phyloP scores from a whole-genome alignment of 2,329 filamentous ascomycete species.

The Clonostachys rhizophaga region DNA sequence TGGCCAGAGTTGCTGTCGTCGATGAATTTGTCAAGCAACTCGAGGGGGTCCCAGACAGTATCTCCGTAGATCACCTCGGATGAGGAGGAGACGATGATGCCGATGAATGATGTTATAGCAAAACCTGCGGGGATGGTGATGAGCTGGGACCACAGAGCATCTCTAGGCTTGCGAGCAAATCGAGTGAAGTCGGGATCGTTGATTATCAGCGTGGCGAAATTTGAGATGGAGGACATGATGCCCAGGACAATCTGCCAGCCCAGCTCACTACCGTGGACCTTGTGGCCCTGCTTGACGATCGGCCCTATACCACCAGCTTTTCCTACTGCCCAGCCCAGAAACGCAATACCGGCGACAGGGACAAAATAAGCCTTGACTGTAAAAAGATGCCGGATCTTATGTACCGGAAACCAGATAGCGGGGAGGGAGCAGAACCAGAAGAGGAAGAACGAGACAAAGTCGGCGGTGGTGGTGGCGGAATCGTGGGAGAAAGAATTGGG shows the following conservation, averaged over 20 bases:
- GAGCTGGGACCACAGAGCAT: slow-evolving; percentile 78
- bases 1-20: slow-evolving; percentile 63
- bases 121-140: slow-evolving; percentile 69
- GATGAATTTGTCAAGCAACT: slow-evolving; percentile 62
- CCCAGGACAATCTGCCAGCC: slow-evolving; percentile 81
- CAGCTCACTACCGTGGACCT: slow-evolving; percentile 60
- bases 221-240: slow-evolving; percentile 85
- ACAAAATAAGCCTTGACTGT: slow-evolving; percentile 86
- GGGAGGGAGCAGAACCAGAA: slow-evolving; percentile 81
- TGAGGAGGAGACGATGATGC: slow-evolving; percentile 72
- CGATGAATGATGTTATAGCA: slow-evolving; percentile 78
- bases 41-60: slow-evolving; percentile 70
- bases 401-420: slow-evolving; percentile 84
- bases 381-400: slow-evolving; percentile 84
- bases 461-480: slow-evolving; percentile 69
- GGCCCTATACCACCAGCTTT: slow-evolving; percentile 80
- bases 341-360: slow-evolving; percentile 75
- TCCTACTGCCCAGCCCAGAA: slow-evolving; percentile 83
- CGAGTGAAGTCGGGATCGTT: slow-evolving; percentile 82
- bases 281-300: slow-evolving; percentile 66
- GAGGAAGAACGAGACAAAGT: slow-evolving; percentile 79
- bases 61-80: slow-evolving; percentile 63
- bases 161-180: slow-evolving; percentile 71
- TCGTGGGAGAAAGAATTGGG: slow-evolving; percentile 59
- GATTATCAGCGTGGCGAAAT: slow-evolving; percentile 83